Evolutionary conservation across 1,284 basidiomycete genomes (phyloP), one percentile per base, ranked within the genome.

Genomic region (Rhodotorula sp.): DNA sequence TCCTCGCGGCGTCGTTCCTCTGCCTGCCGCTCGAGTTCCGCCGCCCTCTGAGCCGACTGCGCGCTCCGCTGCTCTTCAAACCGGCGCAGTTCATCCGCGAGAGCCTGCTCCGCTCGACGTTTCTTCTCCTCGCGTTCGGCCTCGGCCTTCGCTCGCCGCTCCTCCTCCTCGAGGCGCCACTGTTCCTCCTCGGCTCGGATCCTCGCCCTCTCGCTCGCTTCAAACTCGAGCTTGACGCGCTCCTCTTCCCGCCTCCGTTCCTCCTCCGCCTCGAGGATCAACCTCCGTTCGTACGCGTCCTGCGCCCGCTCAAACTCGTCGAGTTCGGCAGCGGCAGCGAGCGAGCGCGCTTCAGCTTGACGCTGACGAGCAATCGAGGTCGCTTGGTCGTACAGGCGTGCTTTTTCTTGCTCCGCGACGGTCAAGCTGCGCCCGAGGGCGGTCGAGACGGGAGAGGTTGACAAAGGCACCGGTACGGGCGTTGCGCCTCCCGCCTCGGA

Each of bases 361-460:
- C 69, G 60, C 0, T 20, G 53, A 0, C 62, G 59, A 0, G 72
- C 72, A 7, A 45, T 62, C 59, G 66, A 67, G 33, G 64, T 66
- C 29, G 72, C 72, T 20, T 65, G 59, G 54, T 62, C 56, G 58
- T 69, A 74, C 14, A 74, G 56, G 33, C 69, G 66, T 17, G 64
- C 64, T 61, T 73, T 70, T 63, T 69, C 68, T 1, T 53, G 29
- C n/a, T 72, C 71, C 20, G 71, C 71, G 3, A 61, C 57, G 6
- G 71, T 69, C 6, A 71, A 44, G 24, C 44, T 71, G 37, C 69
- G 66, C 2, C 65, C 65, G 57, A 70, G 64, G 18, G 42, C n/a
- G 30, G 30, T 24, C 18, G 30, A 30, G 17, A 48, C 44, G 5
- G 33, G 15, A 5, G 45, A 17, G 26, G 24, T 45, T 1, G 63